Base-by-base conservation (phyloP, 257 asterid genomes). In the Agastache rugosa region DNA sequence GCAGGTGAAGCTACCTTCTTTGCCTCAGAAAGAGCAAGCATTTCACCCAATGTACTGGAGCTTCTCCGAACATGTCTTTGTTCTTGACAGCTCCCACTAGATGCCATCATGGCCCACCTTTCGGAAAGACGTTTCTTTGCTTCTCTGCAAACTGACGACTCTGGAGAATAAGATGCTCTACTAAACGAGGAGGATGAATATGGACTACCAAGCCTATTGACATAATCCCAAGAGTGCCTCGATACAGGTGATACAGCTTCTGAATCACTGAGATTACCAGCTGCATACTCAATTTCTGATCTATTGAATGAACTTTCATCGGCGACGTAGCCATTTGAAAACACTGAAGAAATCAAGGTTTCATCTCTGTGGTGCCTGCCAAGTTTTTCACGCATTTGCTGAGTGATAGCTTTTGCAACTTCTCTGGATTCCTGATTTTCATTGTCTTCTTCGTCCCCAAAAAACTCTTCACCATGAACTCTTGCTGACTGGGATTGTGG, bases 121-220 rank as follows among this genome's bases (percentile, higher is more conserved):
- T 96, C 99, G 56, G 97, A 96, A 16, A 96, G 91, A 37, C 97
- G 96, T 78, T 93, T 95, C 89, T 93, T 96, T 29, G 99, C 99
- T 83, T 96, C 99, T 79, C 91, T 85, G 79, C 91, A 86, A 53
- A 92, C 99, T 5, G 97, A 91, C n/a, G 97, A 89, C 69, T 96
- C 99, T 2, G 98, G 97, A 81, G 97, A 91, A 87, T 84, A 85
- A 67, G 97, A 89, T 27, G 88, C 93, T 79, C 92, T 93, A 84
- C 97, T 89, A 77, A 87, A 85, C 45, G 99, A 85, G 66, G 97
- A 86, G 47, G 85, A 81, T 48, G 98, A 91, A 78, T 69, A 85
- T 27, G 99, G 99, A 78, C 99, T 91, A 45, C 87, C 96, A 77
- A 84, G 80, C 85, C 87, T 89, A 79, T 92, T 87, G 19, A 82